Evolutionary conservation across 208 protist species (phyloP).

Genomic region (Trypanosoma mega): DNA sequence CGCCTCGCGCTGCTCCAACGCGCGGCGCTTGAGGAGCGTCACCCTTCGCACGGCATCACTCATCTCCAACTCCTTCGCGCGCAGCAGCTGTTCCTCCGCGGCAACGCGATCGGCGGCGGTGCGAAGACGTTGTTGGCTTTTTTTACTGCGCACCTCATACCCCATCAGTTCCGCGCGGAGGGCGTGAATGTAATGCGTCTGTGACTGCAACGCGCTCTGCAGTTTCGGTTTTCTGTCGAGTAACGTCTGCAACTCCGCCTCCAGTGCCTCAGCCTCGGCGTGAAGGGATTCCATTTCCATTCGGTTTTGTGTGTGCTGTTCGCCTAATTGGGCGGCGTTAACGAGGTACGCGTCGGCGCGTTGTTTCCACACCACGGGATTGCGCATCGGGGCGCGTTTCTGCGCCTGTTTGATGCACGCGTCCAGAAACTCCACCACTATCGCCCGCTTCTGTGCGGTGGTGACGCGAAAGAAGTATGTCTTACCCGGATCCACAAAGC

Average conservation of each 20-base stretch:
- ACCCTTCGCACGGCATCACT: slow-evolving; percentile 8
- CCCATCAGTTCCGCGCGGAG: slow-evolving; percentile 10
- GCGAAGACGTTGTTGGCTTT: neutral
- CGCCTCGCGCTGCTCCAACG: slow-evolving; percentile 1
- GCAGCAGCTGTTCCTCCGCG: slow-evolving; percentile 9
- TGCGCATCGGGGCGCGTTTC: neutral
- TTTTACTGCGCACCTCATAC: slow-evolving; percentile 1
- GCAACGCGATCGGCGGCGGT: slow-evolving; percentile 1
- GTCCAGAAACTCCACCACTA: slow-evolving; percentile 13
- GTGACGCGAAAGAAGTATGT: slow-evolving; percentile 21
- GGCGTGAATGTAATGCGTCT: slow-evolving; percentile 7
- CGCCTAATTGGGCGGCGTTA: slow-evolving; percentile 18
- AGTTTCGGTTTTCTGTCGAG: neutral
- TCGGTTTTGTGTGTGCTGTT: neutral
- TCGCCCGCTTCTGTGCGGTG: neutral
- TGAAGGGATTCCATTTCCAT: neutral
- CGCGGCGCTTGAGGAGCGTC: neutral
- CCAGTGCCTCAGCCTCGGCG: neutral
- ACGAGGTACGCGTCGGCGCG: slow-evolving; percentile 15
- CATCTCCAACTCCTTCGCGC: slow-evolving; percentile 1
- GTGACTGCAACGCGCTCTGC: neutral
- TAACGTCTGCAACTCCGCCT: slow-evolving; percentile 1
- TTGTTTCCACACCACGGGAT: slow-evolving; percentile 25
- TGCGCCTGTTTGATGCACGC: neutral
- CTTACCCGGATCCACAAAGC: neutral